A percentile compares a stretch with the other conserved stretches of the same genome.
phyloP scores from a whole-genome alignment of 805 yeast genomes.

The Wickerhamomyces xylosicus region DNA sequence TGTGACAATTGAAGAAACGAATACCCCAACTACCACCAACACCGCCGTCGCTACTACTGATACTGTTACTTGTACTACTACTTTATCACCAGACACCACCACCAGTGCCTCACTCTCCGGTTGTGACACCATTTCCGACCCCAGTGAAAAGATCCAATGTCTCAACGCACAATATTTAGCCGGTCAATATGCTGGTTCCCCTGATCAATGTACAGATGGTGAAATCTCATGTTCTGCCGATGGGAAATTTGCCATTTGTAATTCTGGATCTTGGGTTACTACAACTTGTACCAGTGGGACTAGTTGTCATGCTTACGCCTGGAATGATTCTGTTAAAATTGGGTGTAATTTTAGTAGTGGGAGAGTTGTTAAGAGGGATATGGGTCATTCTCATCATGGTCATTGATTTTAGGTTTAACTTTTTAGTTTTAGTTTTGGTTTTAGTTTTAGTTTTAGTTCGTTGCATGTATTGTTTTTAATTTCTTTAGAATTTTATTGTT shows the following conservation, averaged over 20 bases:
- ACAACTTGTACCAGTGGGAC: slow-evolving; percentile 55
- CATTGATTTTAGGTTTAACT: not conserved
- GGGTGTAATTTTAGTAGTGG: slow-evolving; percentile 34
- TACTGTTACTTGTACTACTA: not conserved
- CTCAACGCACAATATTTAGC: slow-evolving; percentile 32
- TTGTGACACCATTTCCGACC: slow-evolving; percentile 28
- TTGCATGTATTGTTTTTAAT: no score
- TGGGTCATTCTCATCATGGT: slow-evolving; percentile 6
- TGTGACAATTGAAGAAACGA: no score
- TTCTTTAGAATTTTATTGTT: no score
- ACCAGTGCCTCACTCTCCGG: slow-evolving; percentile 13
- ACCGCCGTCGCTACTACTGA: slow-evolving; percentile 1
- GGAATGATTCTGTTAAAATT: slow-evolving; percentile 29
- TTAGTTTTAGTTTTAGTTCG: no score
- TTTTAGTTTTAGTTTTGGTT: no score
- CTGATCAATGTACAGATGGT: slow-evolving; percentile 35
- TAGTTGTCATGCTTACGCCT: slow-evolving; percentile 43
- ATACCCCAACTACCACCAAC: slow-evolving; percentile 6
- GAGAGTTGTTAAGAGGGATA: slow-evolving; percentile 19
- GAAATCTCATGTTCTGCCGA: slow-evolving; percentile 38
- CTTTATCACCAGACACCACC: slow-evolving; percentile 4
- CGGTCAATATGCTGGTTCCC: slow-evolving; percentile 33
- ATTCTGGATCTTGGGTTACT: slow-evolving; percentile 45
- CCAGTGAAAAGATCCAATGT: slow-evolving; percentile 28
- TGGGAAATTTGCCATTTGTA: slow-evolving; percentile 47